These are phyloP conservation scores for Aspergillus cavernicola DNA, from an alignment of 495 filamentous ascomycete species.

Conservation along the genomic window DNA sequence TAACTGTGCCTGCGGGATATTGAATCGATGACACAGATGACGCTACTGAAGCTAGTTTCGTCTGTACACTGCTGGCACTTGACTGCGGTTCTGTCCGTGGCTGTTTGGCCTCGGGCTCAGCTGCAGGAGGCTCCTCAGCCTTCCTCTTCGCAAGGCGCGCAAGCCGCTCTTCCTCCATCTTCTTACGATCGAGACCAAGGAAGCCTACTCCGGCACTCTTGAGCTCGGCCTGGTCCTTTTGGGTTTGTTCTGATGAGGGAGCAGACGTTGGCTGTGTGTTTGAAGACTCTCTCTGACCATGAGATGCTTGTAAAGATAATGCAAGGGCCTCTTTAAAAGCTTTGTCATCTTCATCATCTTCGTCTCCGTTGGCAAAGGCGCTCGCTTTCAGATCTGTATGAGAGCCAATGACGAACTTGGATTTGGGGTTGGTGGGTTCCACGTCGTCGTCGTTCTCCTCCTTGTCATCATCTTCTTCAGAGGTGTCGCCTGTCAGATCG, in stretches of 20 bases:
- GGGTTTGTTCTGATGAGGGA: neutral
- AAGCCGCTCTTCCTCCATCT: constrained; percentile 84
- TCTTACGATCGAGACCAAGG: constrained; percentile 63
- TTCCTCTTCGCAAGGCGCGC: constrained; percentile 62
- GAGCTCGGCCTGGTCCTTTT: neutral
- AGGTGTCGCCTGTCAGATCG: constrained; percentile 33
- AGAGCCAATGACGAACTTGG: constrained; percentile 33
- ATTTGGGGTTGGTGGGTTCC: constrained; percentile 29
- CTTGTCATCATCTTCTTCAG: constrained; percentile 32
- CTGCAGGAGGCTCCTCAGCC: constrained; percentile 24
- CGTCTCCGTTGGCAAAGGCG: neutral
- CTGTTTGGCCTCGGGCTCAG: constrained; percentile 22
- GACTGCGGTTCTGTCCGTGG: constrained; percentile 7
- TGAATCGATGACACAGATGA: constrained; percentile 37
- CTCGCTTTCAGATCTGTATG: constrained; percentile 27
- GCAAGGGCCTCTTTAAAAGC: constrained; percentile 51
- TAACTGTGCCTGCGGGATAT: constrained; percentile 71
- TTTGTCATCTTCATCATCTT: constrained; percentile 33
- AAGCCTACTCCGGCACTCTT: constrained; percentile 22
- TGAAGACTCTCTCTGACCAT: neutral
- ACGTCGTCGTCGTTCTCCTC: too few species aligned
- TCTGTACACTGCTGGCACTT: neutral
- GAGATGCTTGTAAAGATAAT: constrained; percentile 40
- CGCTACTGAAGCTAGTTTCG: constrained; percentile 5
- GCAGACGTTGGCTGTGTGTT: neutral